These are phyloP conservation scores for Sphaerobolus stellatus DNA, from an alignment of 1,284 basidiomycete genomes.

Conservation along the genomic window DNA sequence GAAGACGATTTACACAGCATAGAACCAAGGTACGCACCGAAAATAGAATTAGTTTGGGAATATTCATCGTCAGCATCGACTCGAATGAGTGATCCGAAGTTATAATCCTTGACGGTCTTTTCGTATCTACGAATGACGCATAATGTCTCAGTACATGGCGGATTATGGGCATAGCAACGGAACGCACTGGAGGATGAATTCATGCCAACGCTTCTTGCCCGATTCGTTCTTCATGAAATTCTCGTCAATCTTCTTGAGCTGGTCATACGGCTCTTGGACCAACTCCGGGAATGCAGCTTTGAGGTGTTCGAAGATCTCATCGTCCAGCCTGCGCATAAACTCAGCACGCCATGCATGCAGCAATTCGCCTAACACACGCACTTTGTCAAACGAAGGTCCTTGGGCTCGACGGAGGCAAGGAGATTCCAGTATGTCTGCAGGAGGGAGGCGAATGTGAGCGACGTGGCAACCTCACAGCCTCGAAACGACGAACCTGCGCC, in stretches of 20 bases:
- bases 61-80: constrained; percentile 83
- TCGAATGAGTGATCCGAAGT: constrained; percentile 95
- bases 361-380: constrained; percentile 37
- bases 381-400: constrained; percentile 80
- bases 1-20: background rate
- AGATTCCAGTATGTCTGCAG: constrained; percentile 93
- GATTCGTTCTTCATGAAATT: constrained; percentile 90
- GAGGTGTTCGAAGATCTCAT: constrained; percentile 86
- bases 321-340: constrained; percentile 65
- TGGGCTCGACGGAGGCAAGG: constrained; percentile 79
- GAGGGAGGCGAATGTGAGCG: constrained; percentile 1
- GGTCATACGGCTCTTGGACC: constrained; percentile 58
- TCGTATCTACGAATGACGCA: constrained; percentile 58
- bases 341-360: background rate
- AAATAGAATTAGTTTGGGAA: constrained; percentile 90
- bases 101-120: constrained; percentile 88
- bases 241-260: constrained; percentile 80
- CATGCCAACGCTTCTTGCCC: constrained; percentile 92
- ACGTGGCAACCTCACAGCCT: background rate
- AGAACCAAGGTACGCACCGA: constrained; percentile 57
- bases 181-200: constrained; percentile 82
- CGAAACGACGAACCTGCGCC: constrained; percentile 63
- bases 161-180: constrained; percentile 9
- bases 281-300: constrained; percentile 84
- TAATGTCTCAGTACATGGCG: background rate